Evolutionary conservation across 2,329 filamentous ascomycete species (phyloP).

Genomic region (Ceratocystis cacaofunesta): DNA sequence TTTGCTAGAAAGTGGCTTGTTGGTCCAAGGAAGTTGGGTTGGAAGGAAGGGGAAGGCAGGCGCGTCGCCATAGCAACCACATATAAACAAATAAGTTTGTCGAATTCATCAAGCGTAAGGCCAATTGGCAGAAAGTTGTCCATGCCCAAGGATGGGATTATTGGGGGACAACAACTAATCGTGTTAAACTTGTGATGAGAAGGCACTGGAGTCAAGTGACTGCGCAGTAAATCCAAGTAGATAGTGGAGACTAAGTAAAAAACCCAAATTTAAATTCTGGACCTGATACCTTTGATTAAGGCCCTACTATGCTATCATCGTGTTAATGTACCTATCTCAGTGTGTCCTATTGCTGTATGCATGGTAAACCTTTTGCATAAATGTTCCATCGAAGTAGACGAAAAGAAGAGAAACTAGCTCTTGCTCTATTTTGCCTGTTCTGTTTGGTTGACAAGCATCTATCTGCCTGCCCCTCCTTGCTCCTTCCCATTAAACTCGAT

Average conservation of each 20-base stretch:
- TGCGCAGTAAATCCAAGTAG: no score
- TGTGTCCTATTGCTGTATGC: not conserved
- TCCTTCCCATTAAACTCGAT: not conserved
- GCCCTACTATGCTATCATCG: not conserved
- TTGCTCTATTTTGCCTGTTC: not conserved
- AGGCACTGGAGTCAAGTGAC: not conserved
- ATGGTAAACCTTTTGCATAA: not conserved
- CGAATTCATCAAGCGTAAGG: not conserved
- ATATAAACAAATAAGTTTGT: not conserved
- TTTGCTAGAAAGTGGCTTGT: not conserved
- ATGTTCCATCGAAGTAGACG: not conserved
- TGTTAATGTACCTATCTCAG: not conserved
- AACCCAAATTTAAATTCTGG: not conserved
- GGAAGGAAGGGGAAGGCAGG: not conserved
- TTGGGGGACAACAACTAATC: not conserved
- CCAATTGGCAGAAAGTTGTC: not conserved
- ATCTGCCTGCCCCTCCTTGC: not conserved
- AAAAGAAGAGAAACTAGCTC: not conserved
- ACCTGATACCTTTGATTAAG: not conserved
- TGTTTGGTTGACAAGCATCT: not conserved
- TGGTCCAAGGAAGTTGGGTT: not conserved
- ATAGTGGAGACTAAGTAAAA: no score
- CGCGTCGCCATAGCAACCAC: constrained; percentile 5
- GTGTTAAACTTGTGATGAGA: not conserved
- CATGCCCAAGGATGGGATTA: not conserved